phyloP scores from a whole-genome alignment of 23 red algal species.

The Agarophyton chilense region DNA sequence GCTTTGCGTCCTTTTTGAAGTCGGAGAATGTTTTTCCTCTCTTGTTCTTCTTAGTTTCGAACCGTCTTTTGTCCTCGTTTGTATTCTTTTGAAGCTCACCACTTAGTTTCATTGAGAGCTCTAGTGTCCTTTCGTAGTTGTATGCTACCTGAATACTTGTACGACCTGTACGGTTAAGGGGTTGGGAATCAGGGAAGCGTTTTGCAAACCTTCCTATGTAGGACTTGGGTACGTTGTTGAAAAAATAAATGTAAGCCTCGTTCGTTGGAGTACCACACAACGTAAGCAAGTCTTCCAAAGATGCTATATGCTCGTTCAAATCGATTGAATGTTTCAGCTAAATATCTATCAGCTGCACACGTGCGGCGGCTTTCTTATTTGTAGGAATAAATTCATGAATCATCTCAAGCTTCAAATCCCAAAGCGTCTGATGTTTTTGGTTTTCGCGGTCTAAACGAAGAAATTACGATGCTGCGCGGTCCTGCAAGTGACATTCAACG shows the following conservation, averaged over 20 bases:
- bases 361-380: slow-evolving; percentile 35
- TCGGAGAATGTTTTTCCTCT: not conserved
- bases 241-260: slow-evolving; percentile 25
- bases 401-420: not conserved
- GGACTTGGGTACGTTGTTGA: slow-evolving; percentile 5
- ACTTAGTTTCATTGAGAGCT: slow-evolving; percentile 25
- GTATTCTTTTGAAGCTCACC: not conserved
- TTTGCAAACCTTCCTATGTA: slow-evolving; percentile 10
- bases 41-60: not conserved
- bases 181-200: slow-evolving; percentile 36
- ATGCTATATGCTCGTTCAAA: slow-evolving; percentile 24
- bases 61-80: not conserved
- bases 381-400: slow-evolving; percentile 34
- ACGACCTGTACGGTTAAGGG: not conserved
- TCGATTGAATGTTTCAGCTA: not conserved
- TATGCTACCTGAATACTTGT: slow-evolving; percentile 14
- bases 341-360: slow-evolving; percentile 16
- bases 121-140: not conserved
- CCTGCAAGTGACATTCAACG: slow-evolving; percentile 45
- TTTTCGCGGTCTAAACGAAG: slow-evolving; percentile 11
- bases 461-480: slow-evolving; percentile 21
- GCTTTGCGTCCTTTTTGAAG: not conserved
- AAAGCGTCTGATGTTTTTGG: slow-evolving; percentile 12
- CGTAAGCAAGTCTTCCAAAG: not conserved
- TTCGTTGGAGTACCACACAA: slow-evolving; percentile 16